Conservation (phyloP, 1,139 yeast genomes). For the Diutina scorzettiae region DNA sequence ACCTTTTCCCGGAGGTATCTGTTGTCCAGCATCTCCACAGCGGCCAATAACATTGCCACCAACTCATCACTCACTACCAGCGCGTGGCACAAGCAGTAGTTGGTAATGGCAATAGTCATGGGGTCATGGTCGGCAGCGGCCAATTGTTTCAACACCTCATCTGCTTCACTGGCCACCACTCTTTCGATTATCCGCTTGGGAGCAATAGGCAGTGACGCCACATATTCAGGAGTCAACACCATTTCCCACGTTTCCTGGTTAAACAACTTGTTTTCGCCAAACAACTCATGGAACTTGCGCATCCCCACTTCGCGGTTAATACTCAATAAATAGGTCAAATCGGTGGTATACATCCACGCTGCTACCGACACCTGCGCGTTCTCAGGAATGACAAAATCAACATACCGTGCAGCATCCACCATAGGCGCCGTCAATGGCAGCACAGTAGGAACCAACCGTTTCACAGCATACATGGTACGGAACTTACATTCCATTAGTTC, state of each 20-base stretch:
- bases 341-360: conserved; percentile 12
- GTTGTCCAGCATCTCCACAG: conserved; percentile 12
- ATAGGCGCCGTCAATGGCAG: conserved; percentile 14
- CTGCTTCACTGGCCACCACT: conserved; percentile 15
- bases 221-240: conserved; percentile 19
- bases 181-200: conserved; percentile 17
- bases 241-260: conserved; percentile 22
- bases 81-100: conserved; percentile 11
- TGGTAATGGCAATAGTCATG: conserved; percentile 15
- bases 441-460: conserved; percentile 14
- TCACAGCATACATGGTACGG: not conserved
- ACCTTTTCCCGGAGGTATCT: conserved; percentile 13
- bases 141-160: conserved; percentile 14
- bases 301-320: conserved; percentile 21
- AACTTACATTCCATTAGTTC: conserved; percentile 21
- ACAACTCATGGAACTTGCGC: conserved; percentile 17
- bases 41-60: conserved; percentile 2
- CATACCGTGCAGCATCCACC: conserved; percentile 12
- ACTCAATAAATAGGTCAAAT: conserved; percentile 20
- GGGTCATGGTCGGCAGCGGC: conserved; percentile 19
- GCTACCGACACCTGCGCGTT: not conserved
- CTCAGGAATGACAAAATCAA: conserved; percentile 9
- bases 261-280: conserved; percentile 21
- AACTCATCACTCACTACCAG: conserved; percentile 9
- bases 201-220: conserved; percentile 13